Evolutionary conservation across 495 filamentous ascomycete species (phyloP), one percentile per base, ranked within the genome.

Genomic region (Xylaria acuta): DNA sequence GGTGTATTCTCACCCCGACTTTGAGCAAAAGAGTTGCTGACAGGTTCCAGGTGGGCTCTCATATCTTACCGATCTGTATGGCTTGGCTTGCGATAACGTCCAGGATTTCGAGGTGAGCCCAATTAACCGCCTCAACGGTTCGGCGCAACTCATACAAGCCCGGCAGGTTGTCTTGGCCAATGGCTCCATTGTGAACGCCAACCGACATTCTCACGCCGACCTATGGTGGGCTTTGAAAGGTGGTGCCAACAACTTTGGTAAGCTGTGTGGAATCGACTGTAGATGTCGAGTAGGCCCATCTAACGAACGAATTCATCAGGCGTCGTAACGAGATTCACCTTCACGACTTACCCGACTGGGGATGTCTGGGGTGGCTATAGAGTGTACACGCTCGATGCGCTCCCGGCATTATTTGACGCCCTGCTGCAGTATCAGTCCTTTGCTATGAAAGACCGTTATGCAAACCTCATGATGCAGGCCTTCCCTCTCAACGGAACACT

Each of bases 21-120:
- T 62, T 30, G n/a, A 32, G 58, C 64, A 60, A 69, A 59, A 75
- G 58, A 32, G 41, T 54, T 74, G 47, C 73, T 56, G 47, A 49
- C 40, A 49, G 25, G 16, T 32, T 65, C 11, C 38, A 74, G 67
- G 86, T 56, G 86, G 87, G 2, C 76, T 82, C 3, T 77, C 76
- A 12, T 89, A 87, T 73, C 75, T 89, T 40, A 83, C 86, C 18
- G 82, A 84, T 32, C 81, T 88, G 60, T 87, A 88, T 69, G 88
- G 88, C 18, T 85, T 86, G 79, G 86, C 83, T 2, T 87, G 85
- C 22, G 86, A 86, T 71, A 87, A 87, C 30, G 84, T 88, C 3
- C 70, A 84, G 53, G 84, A 86, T 58, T 89, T 81, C 70, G 86
- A 90, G 73, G 70, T 82, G 69, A 74, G 73, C 5, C 51, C 32